Evolutionary conservation across 768 basidiomycete genomes (phyloP).

Genomic region (Mycena maculata): DNA sequence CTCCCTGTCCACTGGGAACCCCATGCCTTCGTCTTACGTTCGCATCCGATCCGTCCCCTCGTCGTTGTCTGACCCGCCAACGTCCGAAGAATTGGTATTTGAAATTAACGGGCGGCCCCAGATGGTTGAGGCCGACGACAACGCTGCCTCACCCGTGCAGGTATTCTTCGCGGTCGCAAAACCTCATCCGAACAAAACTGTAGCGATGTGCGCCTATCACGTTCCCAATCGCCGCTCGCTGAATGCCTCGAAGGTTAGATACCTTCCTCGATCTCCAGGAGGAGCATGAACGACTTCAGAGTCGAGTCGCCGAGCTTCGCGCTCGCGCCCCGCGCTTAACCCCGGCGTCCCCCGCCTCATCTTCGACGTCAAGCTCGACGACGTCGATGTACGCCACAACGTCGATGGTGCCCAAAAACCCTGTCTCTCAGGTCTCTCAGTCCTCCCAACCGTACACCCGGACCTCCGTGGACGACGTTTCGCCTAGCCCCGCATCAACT

Average conservation of each 20-base stretch:
- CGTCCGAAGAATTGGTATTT: slow-evolving; percentile 64
- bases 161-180: slow-evolving; percentile 81
- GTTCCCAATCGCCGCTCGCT: slow-evolving; percentile 56
- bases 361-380: slow-evolving; percentile 36
- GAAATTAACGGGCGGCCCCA: slow-evolving; percentile 78
- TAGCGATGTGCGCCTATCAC: slow-evolving; percentile 40
- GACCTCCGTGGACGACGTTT: slow-evolving; percentile 32
- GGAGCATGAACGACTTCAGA: slow-evolving; percentile 85
- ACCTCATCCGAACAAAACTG: slow-evolving; percentile 80
- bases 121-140: slow-evolving; percentile 50
- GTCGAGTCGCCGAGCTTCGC: slow-evolving; percentile 61
- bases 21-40: slow-evolving; percentile 67
- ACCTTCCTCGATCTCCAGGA: slow-evolving; percentile 86
- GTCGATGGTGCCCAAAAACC: slow-evolving; percentile 18
- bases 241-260: slow-evolving; percentile 62
- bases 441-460: slow-evolving; percentile 19
- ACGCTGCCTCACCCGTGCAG: slow-evolving; percentile 45
- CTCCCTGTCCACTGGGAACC: slow-evolving; percentile 57
- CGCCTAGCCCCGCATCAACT: slow-evolving; percentile 6
- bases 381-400: slow-evolving; percentile 48
- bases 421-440: slow-evolving; percentile 1
- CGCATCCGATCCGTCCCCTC: slow-evolving; percentile 63
- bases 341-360: slow-evolving; percentile 37
- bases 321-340: slow-evolving; percentile 42
- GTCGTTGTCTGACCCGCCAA: slow-evolving; percentile 38